These are phyloP conservation scores for Licmophora abbreviata DNA, from an alignment of 108 stramenopile genomes.

Conservation along the genomic window DNA sequence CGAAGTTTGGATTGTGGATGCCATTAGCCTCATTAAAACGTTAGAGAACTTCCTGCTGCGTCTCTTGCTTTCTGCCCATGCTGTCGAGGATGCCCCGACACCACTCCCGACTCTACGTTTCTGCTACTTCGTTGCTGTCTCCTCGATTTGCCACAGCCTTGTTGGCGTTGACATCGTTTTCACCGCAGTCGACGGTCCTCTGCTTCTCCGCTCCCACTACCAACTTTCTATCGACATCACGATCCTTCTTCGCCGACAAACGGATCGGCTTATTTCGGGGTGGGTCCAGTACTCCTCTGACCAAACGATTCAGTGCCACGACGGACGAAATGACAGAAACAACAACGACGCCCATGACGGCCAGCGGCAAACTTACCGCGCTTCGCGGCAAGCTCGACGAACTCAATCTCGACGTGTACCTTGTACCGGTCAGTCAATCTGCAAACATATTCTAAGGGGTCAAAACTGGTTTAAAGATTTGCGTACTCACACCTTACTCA, in stretches of 20 bases:
- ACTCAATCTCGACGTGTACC: conserved; percentile 53
- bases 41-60: neutral
- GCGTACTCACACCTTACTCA: too few species aligned
- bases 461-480: too few species aligned
- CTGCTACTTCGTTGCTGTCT: too few species aligned
- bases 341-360: neutral
- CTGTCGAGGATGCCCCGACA: conserved; percentile 1
- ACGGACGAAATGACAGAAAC: neutral
- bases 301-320: neutral
- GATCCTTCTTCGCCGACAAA: neutral
- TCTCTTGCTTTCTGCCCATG: neutral
- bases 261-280: too few species aligned
- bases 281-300: neutral
- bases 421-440: too few species aligned
- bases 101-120: too few species aligned
- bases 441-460: too few species aligned
- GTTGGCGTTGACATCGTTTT: neutral
- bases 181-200: neutral
- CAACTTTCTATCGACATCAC: neutral
- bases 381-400: conserved; percentile 59
- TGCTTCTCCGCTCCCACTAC: neutral
- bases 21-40: too few species aligned
- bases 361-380: conserved; percentile 24
- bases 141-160: conserved; percentile 1
- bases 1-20: too few species aligned